A percentile compares a stretch with the other conserved stretches of the same genome.
Conservation (phyloP, 208 protist species). For the Kentomonas sorsogonicus region DNA sequence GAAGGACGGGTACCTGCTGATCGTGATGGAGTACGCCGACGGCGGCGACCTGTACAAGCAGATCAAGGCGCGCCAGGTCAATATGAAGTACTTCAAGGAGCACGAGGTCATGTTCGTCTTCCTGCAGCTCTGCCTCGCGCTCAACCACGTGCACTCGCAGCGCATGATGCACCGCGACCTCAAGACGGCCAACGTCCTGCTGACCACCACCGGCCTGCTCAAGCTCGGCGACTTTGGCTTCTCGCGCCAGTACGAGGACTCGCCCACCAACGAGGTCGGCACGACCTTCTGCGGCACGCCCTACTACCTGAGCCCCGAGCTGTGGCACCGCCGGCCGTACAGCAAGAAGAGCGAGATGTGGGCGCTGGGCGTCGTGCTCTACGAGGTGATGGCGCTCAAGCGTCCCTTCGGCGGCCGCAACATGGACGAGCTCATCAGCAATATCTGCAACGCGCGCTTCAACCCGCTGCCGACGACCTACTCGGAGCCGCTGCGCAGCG, state of each 20-base stretch:
- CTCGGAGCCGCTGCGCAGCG: constrained; percentile 34
- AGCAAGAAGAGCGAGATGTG: constrained; percentile 93
- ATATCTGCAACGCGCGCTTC: constrained; percentile 64
- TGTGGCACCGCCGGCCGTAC: constrained; percentile 89
- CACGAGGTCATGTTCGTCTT: constrained; percentile 86
- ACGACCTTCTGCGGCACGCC: constrained; percentile 86
- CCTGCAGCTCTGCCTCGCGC: constrained; percentile 72
- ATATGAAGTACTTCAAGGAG: constrained; percentile 70
- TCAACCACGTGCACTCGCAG: constrained; percentile 86
- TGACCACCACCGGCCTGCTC: constrained; percentile 74
- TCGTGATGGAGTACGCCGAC: constrained; percentile 86
- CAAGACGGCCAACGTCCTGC: constrained; percentile 85
- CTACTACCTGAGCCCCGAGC: constrained; percentile 91
- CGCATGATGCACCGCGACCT: constrained; percentile 89
- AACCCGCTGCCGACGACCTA: constrained; percentile 40
- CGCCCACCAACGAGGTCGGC: constrained; percentile 74
- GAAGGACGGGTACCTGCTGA: constrained; percentile 64
- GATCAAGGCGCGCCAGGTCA: constrained; percentile 64
- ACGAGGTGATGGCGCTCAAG: constrained; percentile 78
- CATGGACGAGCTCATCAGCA: constrained; percentile 81
- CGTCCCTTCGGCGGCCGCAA: constrained; percentile 82
- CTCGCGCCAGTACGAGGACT: constrained; percentile 82
- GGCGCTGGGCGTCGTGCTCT: constrained; percentile 82
- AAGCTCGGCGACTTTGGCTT: constrained; percentile 89
- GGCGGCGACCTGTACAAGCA: constrained; percentile 79